Evolutionary conservation across 164 flowering plant species (phyloP).

Genomic region (Stephania japonica): DNA sequence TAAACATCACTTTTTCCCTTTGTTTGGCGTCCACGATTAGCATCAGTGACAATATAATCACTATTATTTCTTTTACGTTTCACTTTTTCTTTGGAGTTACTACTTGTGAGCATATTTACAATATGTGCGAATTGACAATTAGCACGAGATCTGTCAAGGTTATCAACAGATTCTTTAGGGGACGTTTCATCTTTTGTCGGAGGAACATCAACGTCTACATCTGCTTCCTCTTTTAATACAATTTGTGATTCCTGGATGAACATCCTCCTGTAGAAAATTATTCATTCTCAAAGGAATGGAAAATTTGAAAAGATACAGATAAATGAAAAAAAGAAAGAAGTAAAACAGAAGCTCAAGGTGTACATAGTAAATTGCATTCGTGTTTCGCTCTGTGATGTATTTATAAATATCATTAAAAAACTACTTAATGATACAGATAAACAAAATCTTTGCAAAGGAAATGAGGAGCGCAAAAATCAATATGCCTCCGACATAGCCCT

Average conservation of each 20-base stretch:
- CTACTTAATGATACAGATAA: too few species aligned
- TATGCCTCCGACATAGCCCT: too few species aligned
- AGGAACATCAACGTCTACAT: conserved; percentile 10
- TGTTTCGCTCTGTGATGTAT: too few species aligned
- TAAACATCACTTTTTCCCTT: conserved; percentile 14
- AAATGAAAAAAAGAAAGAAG: background rate
- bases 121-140: background rate
- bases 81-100: conserved; percentile 7
- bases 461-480: too few species aligned
- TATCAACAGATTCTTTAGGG: background rate
- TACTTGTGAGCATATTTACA: background rate
- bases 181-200: conserved; percentile 7
- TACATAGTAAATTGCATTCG: too few species aligned
- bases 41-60: background rate
- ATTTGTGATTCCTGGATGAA: conserved; percentile 9
- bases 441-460: too few species aligned
- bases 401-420: too few species aligned
- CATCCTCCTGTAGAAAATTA: conserved; percentile 23
- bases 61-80: conserved; percentile 12
- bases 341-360: too few species aligned
- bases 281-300: background rate
- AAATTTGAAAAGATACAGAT: background rate
- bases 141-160: conserved; percentile 1
- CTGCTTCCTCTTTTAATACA: conserved; percentile 8
- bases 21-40: conserved; percentile 5